Conservation (phyloP, 495 filamentous ascomycete genomes). For the Cenococcum geophilum region DNA sequence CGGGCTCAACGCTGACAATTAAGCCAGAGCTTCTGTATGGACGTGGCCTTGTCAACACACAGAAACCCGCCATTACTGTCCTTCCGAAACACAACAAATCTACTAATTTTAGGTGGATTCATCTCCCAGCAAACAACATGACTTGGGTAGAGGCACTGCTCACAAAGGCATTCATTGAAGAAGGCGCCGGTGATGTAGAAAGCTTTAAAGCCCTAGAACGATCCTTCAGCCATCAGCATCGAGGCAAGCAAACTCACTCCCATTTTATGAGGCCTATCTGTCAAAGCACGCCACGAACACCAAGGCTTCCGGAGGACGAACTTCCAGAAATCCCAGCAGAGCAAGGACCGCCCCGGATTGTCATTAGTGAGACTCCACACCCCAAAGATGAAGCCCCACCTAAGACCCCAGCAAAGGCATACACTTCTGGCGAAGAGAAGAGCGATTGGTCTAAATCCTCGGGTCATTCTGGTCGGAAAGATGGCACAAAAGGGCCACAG, state of each 20-base stretch:
- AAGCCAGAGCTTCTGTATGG: conserved; percentile 59
- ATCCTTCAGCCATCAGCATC: conserved; percentile 59
- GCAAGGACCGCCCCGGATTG: conserved; percentile 34
- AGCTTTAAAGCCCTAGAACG: conserved; percentile 62
- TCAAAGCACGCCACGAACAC: conserved; percentile 50
- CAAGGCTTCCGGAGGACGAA: conserved; percentile 35
- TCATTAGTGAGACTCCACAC: conserved; percentile 12
- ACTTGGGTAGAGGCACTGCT: conserved; percentile 56
- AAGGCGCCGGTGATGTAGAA: conserved; percentile 58
- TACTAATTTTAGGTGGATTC: conserved; percentile 61
- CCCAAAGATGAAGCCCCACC: conserved; percentile 12
- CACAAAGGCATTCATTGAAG: conserved; percentile 63
- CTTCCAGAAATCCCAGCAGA: conserved; percentile 30
- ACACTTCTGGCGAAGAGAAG: conserved; percentile 10
- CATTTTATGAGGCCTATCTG: conserved; percentile 63
- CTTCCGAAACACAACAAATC: conserved; percentile 47
- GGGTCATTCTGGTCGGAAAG: not conserved
- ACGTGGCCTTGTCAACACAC: conserved; percentile 49
- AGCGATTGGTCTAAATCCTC: conserved; percentile 1
- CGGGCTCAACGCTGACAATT: not conserved
- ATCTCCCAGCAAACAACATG: conserved; percentile 60
- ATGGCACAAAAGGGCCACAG: not conserved
- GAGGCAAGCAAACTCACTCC: conserved; percentile 55
- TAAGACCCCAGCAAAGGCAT: conserved; percentile 16
- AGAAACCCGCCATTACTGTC: conserved; percentile 49